Evolutionary conservation across 306 rosid species (phyloP).

Genomic region (Geum urbanum): DNA sequence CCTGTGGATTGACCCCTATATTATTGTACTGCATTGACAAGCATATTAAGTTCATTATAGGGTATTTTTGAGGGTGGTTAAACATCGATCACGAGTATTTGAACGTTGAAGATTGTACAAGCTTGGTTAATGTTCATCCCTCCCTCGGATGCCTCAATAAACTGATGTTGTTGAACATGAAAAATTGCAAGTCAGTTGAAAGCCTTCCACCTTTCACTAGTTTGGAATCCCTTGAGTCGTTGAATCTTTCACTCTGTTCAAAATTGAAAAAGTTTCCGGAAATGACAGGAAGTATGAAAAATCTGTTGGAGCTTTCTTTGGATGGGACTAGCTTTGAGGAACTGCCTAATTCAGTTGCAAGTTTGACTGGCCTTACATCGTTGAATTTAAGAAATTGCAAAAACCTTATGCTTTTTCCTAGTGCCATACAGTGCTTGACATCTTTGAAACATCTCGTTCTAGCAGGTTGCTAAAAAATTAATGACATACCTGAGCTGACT

Average conservation of each 20-base stretch:
- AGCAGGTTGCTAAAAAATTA: slow-evolving; percentile 12
- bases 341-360: neutral
- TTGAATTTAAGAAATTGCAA: slow-evolving; percentile 16
- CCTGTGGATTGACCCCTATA: no score
- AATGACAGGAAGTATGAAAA: neutral
- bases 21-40: no score
- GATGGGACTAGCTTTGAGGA: neutral
- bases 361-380: neutral
- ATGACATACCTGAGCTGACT: slow-evolving; percentile 14
- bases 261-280: slow-evolving; percentile 2
- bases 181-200: neutral
- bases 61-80: no score
- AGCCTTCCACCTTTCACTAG: neutral
- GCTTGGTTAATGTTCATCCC: slow-evolving; percentile 18
- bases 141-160: neutral
- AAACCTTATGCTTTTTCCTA: slow-evolving; percentile 15
- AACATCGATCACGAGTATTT: no score
- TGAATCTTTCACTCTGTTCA: slow-evolving; percentile 18
- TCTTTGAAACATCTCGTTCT: slow-evolving; percentile 13
- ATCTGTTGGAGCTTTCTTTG: neutral
- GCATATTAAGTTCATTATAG: no score
- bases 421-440: slow-evolving; percentile 10
- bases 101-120: slow-evolving; percentile 6
- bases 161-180: neutral
- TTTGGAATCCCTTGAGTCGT: neutral